Percentiles rank a stretch among this genome's conserved stretches.
Evolutionary conservation across 768 basidiomycete genomes (phyloP).

Genomic region (Termitomyces sp.): DNA sequence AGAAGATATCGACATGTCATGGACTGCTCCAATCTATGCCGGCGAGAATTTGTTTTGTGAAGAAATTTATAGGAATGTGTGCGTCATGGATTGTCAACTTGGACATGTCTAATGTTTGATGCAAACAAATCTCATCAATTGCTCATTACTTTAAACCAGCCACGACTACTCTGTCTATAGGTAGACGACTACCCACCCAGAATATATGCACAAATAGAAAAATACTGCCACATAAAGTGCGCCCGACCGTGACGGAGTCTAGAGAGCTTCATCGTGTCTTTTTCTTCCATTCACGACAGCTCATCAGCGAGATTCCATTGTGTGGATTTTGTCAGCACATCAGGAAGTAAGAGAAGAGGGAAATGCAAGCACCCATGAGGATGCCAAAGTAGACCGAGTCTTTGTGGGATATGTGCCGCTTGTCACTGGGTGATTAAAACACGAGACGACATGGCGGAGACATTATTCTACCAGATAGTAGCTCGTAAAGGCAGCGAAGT

Average conservation of each 20-base stretch:
- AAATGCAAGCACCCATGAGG: too few species aligned
- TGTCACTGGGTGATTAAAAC: too few species aligned
- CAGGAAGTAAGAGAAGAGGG: neutral
- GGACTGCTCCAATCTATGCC: neutral
- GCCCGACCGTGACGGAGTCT: neutral
- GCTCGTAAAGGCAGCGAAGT: constrained; percentile 3
- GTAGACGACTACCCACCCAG: constrained; percentile 1
- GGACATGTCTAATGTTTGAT: neutral
- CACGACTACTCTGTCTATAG: neutral
- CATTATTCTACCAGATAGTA: constrained; percentile 1
- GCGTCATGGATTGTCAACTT: constrained; percentile 9
- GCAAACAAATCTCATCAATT: neutral
- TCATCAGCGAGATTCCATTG: too few species aligned
- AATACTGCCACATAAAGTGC: neutral
- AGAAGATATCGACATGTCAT: constrained; percentile 18
- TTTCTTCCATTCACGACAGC: too few species aligned
- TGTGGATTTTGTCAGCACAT: too few species aligned
- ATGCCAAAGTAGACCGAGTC: too few species aligned
- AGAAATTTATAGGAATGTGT: neutral
- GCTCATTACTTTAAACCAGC: too few species aligned
- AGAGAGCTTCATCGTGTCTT: neutral
- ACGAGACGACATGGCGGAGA: neutral
- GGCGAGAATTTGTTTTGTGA: neutral
- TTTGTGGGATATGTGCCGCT: too few species aligned
- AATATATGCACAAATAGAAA: neutral